Evolutionary conservation across 345 rosid genomes (phyloP).

Genomic region (Euphorbia peplus): DNA sequence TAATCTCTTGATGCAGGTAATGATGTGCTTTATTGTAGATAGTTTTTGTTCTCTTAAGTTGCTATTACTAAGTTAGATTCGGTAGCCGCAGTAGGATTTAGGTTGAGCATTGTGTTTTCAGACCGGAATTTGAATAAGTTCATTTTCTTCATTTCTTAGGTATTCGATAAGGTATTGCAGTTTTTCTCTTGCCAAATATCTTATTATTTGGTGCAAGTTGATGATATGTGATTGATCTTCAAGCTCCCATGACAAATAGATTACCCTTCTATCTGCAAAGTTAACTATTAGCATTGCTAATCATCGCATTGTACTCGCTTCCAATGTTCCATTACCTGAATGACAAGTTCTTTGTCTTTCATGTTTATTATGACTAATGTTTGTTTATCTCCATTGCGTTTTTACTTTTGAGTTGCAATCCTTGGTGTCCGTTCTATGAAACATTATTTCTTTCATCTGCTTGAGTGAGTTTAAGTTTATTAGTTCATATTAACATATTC

Average conservation of each 20-base stretch:
- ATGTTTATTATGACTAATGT: background rate
- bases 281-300: background rate
- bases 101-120: background rate
- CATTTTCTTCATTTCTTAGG: background rate
- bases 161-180: background rate
- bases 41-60: background rate
- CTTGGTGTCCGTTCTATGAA: background rate
- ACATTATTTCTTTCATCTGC: background rate
- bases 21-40: background rate
- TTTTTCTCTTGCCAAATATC: background rate
- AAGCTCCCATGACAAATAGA: background rate
- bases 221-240: background rate
- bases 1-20: conserved; percentile 88
- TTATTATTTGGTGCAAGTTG: background rate
- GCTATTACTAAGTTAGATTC: background rate
- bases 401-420: background rate
- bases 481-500: background rate
- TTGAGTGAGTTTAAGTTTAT: background rate
- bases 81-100: background rate
- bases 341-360: background rate
- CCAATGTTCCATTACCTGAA: background rate
- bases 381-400: background rate
- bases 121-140: conserved; percentile 9
- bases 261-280: background rate
- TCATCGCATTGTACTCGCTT: background rate